A percentile compares a stretch with the other conserved stretches of the same genome.
Conservation (phyloP, 805 yeast genomes). For the Candida ovalis region DNA sequence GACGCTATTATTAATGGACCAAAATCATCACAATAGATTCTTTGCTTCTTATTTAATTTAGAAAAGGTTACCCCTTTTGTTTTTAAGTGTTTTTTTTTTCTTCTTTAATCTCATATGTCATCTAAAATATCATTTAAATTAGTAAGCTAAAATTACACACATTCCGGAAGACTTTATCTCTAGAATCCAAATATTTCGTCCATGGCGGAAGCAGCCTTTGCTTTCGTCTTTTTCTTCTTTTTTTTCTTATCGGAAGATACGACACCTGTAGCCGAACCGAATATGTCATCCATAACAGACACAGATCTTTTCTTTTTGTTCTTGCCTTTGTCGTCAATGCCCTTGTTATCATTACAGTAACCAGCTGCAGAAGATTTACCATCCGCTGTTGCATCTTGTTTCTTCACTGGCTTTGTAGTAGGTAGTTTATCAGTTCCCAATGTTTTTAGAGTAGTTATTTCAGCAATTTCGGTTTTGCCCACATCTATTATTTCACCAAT, state of each 20-base stretch:
- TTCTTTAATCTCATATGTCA: too few relatives aligned
- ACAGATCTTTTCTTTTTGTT: neutral
- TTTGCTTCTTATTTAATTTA: neutral
- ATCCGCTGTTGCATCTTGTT: neutral
- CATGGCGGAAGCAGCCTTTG: constrained; percentile 52
- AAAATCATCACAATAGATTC: neutral
- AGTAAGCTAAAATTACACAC: neutral
- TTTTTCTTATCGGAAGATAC: constrained; percentile 3
- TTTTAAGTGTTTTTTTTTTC: too few relatives aligned
- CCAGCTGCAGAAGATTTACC: neutral
- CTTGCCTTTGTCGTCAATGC: neutral
- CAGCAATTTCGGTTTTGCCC: neutral
- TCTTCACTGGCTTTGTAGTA: neutral
- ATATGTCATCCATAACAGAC: constrained; percentile 5
- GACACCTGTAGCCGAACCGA: neutral
- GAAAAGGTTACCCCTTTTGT: too few relatives aligned
- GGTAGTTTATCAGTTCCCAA: too few relatives aligned
- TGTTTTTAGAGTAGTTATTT: neutral
- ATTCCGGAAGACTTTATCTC: neutral
- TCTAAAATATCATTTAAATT: too few relatives aligned
- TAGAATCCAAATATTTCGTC: constrained; percentile 70
- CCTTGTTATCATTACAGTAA: neutral
- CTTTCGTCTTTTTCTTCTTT: constrained; percentile 39
- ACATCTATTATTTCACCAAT: constrained; percentile 10
- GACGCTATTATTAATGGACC: constrained; percentile 20